phyloP scores from a whole-genome alignment of 305 asterid genomes.

The Coffea humblotiana region DNA sequence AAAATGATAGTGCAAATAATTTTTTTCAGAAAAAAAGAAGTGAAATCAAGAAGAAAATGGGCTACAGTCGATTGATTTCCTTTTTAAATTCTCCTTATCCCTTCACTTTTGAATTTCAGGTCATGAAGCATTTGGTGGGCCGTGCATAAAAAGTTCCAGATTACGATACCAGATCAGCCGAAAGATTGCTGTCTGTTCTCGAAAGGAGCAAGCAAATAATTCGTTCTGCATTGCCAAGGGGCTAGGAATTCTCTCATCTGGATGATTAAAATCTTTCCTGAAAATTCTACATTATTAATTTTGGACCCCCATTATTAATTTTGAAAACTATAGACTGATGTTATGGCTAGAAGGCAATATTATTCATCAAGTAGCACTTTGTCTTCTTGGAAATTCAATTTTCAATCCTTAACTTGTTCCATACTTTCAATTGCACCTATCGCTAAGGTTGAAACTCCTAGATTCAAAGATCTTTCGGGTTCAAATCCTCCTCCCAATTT shows the following conservation, averaged over 20 bases:
- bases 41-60: background rate
- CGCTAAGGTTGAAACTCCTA: no score
- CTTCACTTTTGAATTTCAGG: background rate
- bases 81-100: background rate
- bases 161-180: background rate
- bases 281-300: background rate
- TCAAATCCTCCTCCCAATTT: no score
- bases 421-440: no score
- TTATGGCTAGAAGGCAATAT: no score
- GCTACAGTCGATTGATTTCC: background rate
- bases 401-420: no score
- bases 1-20: no score
- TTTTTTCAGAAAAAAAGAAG: no score
- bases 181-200: background rate
- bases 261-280: background rate
- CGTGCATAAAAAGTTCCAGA: background rate
- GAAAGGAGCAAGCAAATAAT: background rate
- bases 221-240: background rate
- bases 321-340: background rate
- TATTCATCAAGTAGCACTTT: no score
- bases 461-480: no score
- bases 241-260: background rate
- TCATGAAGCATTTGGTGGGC: constrained; percentile 1
- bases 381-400: no score
- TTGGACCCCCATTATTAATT: no score